These are phyloP conservation scores for Sphagnum magellanicum DNA, from an alignment of 228 moss, liverwort and hornwort genomes.

Conservation along the genomic window DNA sequence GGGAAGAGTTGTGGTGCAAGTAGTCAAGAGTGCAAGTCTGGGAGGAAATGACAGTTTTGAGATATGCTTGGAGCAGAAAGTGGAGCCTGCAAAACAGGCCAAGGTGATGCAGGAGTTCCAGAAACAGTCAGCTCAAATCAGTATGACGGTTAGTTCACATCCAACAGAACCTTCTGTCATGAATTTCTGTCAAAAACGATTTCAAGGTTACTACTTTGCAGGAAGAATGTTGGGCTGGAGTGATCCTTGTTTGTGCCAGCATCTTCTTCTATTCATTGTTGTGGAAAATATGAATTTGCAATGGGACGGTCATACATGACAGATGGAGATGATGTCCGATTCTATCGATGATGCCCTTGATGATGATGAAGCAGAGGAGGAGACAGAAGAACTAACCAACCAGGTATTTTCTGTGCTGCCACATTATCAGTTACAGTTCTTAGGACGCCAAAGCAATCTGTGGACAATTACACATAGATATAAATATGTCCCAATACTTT, in stretches of 20 bases:
- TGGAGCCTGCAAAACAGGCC: constrained; percentile 95
- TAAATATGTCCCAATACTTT: too few species aligned
- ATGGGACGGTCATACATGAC: constrained; percentile 5
- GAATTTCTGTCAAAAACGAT: too few species aligned
- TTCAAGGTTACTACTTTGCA: too few species aligned
- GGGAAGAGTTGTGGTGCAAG: too few species aligned
- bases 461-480: too few species aligned
- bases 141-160: constrained; percentile 69
- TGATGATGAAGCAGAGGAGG: constrained; percentile 95
- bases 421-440: too few species aligned
- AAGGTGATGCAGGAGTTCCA: constrained; percentile 99
- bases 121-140: constrained; percentile 93
- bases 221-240: too few species aligned
- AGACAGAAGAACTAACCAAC: constrained; percentile 91
- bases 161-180: too few species aligned
- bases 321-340: constrained; percentile 99
- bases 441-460: too few species aligned
- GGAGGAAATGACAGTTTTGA: not conserved
- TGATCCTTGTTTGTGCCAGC: too few species aligned
- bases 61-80: constrained; percentile 54
- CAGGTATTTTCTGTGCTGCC: constrained; percentile 38
- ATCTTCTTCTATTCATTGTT: not conserved
- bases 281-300: not conserved
- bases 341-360: constrained; percentile 97
- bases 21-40: too few species aligned